Evolutionary conservation across 1,284 basidiomycete genomes (phyloP).

Genomic region (Cutaneotrichosporon cutaneum): DNA sequence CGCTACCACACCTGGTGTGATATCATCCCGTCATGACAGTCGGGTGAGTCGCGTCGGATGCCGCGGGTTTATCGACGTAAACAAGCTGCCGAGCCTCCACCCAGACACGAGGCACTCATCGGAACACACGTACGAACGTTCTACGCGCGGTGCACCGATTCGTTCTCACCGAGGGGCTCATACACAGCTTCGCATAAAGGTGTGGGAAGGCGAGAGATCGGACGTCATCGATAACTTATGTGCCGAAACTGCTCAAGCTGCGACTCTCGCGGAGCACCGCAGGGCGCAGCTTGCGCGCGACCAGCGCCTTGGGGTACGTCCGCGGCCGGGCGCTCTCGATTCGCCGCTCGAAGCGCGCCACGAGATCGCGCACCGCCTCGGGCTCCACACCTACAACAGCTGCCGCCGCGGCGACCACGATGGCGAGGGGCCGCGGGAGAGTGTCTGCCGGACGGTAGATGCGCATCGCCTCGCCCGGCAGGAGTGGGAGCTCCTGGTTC

Average conservation of each 20-base stretch:
- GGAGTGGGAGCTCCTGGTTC: slow-evolving; percentile 32
- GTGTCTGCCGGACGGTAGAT: slow-evolving; percentile 35
- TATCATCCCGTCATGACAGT: too few relatives aligned
- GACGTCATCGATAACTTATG: neutral
- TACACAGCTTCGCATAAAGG: too few relatives aligned
- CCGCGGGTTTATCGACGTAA: too few relatives aligned
- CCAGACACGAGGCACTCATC: too few relatives aligned
- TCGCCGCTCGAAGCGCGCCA: slow-evolving; percentile 39
- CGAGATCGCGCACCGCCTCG: slow-evolving; percentile 25
- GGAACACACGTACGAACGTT: too few relatives aligned
- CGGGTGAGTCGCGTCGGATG: too few relatives aligned
- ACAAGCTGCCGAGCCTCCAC: too few relatives aligned
- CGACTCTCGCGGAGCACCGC: slow-evolving; percentile 13
- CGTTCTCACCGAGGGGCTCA: too few relatives aligned
- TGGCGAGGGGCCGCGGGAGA: slow-evolving; percentile 33
- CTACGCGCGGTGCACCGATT: too few relatives aligned
- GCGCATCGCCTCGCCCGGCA: slow-evolving; percentile 39
- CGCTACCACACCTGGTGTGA: too few relatives aligned
- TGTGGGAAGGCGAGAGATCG: too few relatives aligned
- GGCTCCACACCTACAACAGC: slow-evolving; percentile 34
- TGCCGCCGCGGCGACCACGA: slow-evolving; percentile 33
- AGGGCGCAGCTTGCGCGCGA: slow-evolving; percentile 1
- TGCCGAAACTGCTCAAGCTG: neutral
- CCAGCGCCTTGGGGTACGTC: neutral
- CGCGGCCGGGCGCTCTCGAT: slow-evolving; percentile 24